A percentile compares a stretch with the other conserved stretches of the same genome.
phyloP scores from a whole-genome alignment of 331 rosid genomes.

The Spiraea crenata region DNA sequence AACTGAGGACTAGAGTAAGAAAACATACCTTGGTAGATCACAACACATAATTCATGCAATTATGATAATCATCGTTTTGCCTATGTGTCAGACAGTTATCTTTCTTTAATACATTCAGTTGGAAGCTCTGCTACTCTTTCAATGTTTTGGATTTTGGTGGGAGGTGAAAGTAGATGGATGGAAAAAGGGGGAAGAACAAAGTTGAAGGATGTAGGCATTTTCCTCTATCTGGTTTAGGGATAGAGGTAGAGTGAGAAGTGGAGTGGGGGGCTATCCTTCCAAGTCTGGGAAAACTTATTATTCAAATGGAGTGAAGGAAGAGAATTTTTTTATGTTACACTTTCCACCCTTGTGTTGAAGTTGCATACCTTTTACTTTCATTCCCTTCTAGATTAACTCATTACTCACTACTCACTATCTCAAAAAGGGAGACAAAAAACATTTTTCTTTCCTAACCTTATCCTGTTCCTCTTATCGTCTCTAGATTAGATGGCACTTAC shows the following conservation, averaged over 20 bases:
- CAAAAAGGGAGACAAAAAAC: background rate
- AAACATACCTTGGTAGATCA: background rate
- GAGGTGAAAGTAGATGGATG: background rate
- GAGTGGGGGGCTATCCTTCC: background rate
- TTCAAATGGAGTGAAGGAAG: background rate
- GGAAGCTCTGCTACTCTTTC: background rate
- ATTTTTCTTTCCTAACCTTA: background rate
- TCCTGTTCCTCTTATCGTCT: background rate
- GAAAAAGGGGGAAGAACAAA: background rate
- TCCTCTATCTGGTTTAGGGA: background rate
- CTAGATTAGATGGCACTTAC: background rate
- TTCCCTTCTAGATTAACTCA: background rate
- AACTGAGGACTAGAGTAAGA: background rate
- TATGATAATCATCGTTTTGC: background rate
- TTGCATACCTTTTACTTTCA: background rate
- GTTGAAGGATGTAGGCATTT: background rate
- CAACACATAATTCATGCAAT: background rate
- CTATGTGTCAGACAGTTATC: background rate
- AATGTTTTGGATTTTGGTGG: background rate
- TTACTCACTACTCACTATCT: background rate
- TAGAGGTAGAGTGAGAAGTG: background rate
- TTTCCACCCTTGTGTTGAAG: background rate
- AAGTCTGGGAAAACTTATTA: background rate
- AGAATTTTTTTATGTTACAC: background rate
- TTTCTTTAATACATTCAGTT: background rate